Evolutionary conservation across 805 yeast species (phyloP), one percentile per base, ranked within the genome.

Genomic region (Hanseniaspora thailandica): DNA sequence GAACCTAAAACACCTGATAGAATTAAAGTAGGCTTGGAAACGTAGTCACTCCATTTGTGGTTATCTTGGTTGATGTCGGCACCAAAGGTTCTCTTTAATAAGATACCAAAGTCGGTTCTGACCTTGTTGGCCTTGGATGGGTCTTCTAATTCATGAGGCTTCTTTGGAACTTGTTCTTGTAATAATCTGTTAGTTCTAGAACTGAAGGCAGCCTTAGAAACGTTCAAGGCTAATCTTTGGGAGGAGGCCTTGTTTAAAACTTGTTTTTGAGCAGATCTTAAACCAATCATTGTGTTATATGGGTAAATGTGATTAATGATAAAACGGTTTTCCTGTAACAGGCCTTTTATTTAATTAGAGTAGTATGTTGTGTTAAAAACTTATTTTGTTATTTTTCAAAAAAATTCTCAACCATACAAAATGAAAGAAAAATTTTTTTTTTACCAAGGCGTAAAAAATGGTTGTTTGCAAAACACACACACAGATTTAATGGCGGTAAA

Each of bases 1-100:
- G 95, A 82, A 55, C 95, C 97, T 58, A 97, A 97, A 57, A 96
- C 80, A 57, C 90, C 79, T 52, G 98, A 89, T 64, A 96, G 96
- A 65, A 93, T 76, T 66, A 89, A 78, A 67, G 97, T 96, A 58
- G 97, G 87, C 81, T 93, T 93, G 38, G 54, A 50, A 28, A 50
- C 47, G 34, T 30, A 50, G 30, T 50, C 54, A 50, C 54, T 43
- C 54, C 54, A 50, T 28, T 50, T 50, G 47, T 50, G 54, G 54
- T 50, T 50, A 33, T 50, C 54, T 15, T 33, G 34, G 44, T 50
- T 50, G 54, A 50, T 50, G 17, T 50, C 54, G 35, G 47, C 54
- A 43, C 47, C 54, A 9, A 50, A 43, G 30, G 54, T 50, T 50
- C 54, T 50, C 47, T 50, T 50, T 22, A 50, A 34, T 34, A 50